phyloP scores from a whole-genome alignment of 108 stramenopile genomes.

The Nitzschia inconspicua region DNA sequence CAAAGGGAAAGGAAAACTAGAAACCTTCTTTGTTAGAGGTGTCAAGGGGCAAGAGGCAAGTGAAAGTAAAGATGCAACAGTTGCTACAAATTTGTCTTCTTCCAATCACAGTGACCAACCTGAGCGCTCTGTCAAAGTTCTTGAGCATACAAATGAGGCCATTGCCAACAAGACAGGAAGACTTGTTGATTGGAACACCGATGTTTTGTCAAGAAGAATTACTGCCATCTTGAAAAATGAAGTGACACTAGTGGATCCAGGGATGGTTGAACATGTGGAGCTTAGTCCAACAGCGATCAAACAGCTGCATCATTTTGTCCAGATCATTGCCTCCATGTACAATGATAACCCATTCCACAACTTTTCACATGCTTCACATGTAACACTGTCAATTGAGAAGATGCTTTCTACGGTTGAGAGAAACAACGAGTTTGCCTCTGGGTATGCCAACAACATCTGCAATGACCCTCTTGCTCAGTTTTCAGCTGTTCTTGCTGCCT shows the following conservation, averaged over 20 bases:
- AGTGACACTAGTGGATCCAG: background rate
- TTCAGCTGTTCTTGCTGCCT: slow-evolving; percentile 52
- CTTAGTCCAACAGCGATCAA: slow-evolving; percentile 11
- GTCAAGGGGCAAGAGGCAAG: no score
- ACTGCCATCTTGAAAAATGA: background rate
- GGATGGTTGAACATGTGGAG: background rate
- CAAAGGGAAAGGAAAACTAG: slow-evolving; percentile 59
- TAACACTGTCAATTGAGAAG: slow-evolving; percentile 16
- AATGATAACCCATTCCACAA: slow-evolving; percentile 42
- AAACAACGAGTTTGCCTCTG: background rate
- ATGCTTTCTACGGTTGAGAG: background rate
- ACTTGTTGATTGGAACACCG: slow-evolving; percentile 18
- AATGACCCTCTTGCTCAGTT: slow-evolving; percentile 46
- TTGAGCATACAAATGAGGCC: no score
- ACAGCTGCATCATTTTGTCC: slow-evolving; percentile 21
- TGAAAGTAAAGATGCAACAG: no score
- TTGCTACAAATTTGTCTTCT: no score
- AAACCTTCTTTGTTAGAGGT: slow-evolving; percentile 39
- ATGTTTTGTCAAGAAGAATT: slow-evolving; percentile 1
- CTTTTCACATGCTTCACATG: slow-evolving; percentile 40
- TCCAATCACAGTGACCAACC: no score
- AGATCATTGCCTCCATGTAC: slow-evolving; percentile 34
- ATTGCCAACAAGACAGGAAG: slow-evolving; percentile 1
- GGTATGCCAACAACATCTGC: slow-evolving; percentile 38
- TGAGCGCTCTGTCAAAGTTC: no score